phyloP scores from a whole-genome alignment of 306 rosid genomes.

The Mimosa pudica region DNA sequence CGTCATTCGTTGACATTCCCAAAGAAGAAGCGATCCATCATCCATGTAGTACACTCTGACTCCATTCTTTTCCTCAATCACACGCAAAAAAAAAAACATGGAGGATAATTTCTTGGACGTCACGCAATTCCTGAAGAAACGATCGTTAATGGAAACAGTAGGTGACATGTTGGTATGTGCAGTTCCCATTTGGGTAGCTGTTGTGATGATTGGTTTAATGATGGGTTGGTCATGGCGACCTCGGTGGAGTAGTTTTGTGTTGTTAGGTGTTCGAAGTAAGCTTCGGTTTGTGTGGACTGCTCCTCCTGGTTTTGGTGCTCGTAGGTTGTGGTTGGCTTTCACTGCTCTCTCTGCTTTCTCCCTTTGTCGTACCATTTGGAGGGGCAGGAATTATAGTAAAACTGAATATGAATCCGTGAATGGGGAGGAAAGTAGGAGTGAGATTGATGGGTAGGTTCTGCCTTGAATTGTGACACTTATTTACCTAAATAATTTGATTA shows the following conservation, averaged over 20 bases:
- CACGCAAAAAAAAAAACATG: slow-evolving; percentile 35
- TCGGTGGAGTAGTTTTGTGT: slow-evolving; percentile 88
- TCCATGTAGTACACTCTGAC: slow-evolving; percentile 9
- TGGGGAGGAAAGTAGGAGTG: not conserved
- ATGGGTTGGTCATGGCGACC: slow-evolving; percentile 99
- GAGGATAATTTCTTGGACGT: slow-evolving; percentile 71
- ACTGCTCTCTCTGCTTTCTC: slow-evolving; percentile 93
- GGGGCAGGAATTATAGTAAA: slow-evolving; percentile 40
- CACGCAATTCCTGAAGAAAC: slow-evolving; percentile 70
- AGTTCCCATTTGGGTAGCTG: slow-evolving; percentile 97
- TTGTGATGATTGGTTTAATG: slow-evolving; percentile 84
- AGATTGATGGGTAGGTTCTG: slow-evolving; percentile 33
- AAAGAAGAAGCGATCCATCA: not conserved
- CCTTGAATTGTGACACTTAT: no score
- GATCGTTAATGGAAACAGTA: slow-evolving; percentile 80
- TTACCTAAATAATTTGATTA: no score
- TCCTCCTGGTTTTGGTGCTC: slow-evolving; percentile 94
- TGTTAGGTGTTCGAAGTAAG: slow-evolving; percentile 83
- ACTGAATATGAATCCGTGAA: slow-evolving; percentile 30
- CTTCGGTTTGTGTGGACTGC: slow-evolving; percentile 81
- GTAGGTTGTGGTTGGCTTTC: slow-evolving; percentile 89
- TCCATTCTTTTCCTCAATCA: not conserved
- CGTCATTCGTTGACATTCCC: no score
- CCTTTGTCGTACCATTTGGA: slow-evolving; percentile 73
- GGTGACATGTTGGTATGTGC: slow-evolving; percentile 89